phyloP scores from a whole-genome alignment of 495 filamentous ascomycete genomes.

The Penicillium atrosanguineum region DNA sequence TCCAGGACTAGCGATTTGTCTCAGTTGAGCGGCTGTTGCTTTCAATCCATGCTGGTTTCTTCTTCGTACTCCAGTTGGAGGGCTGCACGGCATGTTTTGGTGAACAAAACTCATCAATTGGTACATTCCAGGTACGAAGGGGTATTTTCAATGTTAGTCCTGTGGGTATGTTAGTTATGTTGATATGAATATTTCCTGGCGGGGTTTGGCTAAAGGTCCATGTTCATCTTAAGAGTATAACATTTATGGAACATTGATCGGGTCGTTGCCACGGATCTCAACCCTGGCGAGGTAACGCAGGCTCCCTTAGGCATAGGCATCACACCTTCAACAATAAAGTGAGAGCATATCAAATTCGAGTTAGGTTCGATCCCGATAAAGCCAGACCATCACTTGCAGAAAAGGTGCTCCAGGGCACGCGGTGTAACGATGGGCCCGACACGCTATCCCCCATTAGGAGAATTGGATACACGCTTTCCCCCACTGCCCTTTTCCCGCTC shows the following conservation, averaged over 20 bases:
- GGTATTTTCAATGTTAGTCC: no score
- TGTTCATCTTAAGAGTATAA: not conserved
- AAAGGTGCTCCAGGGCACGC: not conserved
- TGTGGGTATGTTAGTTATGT: no score
- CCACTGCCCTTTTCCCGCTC: not conserved
- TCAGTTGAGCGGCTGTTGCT: no score
- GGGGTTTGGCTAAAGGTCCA: no score
- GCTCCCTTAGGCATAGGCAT: not conserved
- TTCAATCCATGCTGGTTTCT: no score
- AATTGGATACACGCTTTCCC: constrained; percentile 24
- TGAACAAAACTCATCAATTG: no score
- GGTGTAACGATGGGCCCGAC: not conserved
- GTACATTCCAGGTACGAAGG: no score
- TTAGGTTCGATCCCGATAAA: not conserved
- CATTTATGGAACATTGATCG: not conserved
- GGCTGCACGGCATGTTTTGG: no score
- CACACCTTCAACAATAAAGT: not conserved
- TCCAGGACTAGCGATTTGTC: no score
- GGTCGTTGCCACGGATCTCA: not conserved
- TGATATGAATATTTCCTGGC: no score
- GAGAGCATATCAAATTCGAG: not conserved
- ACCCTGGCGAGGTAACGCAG: not conserved
- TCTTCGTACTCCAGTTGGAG: no score
- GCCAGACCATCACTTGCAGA: not conserved
- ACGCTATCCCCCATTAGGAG: constrained; percentile 25